Evolutionary conservation across 148 eudicot species (phyloP).

Genomic region (Rhododendron vialii): DNA sequence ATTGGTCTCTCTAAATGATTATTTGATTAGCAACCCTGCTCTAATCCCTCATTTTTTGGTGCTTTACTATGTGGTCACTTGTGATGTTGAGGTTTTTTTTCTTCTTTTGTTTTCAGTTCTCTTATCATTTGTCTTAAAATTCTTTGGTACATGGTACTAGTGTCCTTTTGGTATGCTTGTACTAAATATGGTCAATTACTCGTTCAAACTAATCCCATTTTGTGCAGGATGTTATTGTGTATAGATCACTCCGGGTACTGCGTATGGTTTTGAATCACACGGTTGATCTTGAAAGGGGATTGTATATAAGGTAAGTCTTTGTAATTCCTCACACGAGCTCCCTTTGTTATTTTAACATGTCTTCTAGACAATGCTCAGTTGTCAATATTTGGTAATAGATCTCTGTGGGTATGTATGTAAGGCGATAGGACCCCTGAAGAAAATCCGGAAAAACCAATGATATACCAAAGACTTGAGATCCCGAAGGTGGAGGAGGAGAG

Average conservation of each 20-base stretch:
- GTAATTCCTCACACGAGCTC: background rate
- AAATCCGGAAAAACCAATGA: too few relatives aligned
- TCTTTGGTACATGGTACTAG: background rate
- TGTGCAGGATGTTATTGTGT: constrained; percentile 35
- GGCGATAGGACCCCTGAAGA: too few relatives aligned
- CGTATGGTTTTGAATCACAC: constrained; percentile 26
- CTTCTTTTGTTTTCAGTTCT: background rate
- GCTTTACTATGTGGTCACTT: background rate
- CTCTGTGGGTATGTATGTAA: too few relatives aligned
- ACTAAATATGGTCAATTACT: background rate
- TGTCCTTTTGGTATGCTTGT: background rate
- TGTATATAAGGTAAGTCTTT: constrained; percentile 23
- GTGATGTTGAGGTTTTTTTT: background rate
- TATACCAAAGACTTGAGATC: too few relatives aligned
- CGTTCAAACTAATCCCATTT: background rate
- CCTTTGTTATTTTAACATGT: background rate
- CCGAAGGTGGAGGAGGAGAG: too few relatives aligned
- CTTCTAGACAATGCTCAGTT: too few relatives aligned
- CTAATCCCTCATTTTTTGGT: background rate
- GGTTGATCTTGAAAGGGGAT: constrained; percentile 11
- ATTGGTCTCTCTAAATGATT: background rate
- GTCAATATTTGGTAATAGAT: too few relatives aligned
- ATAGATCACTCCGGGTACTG: constrained; percentile 39
- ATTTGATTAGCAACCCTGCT: background rate
- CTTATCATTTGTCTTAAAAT: background rate